Conservation (phyloP, 768 basidiomycete species). For the Pleurotus pulmonarius region DNA sequence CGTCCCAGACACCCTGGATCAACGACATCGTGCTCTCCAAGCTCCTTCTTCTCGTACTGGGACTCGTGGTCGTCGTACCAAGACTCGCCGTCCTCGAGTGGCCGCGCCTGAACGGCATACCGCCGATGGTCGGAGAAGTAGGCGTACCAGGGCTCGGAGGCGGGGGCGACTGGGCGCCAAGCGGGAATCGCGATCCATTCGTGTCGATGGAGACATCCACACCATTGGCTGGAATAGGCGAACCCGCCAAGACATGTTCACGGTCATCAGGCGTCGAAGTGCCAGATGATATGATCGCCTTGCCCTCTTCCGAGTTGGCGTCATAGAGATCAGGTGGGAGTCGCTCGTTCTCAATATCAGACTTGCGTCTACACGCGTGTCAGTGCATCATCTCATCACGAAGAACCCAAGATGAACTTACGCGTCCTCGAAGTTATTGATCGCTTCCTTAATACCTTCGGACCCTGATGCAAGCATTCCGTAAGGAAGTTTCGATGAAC, state of each 20-base stretch:
- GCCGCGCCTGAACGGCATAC: slow-evolving; percentile 60
- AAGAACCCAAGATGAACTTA: slow-evolving; percentile 39
- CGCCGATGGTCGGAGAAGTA: slow-evolving; percentile 32
- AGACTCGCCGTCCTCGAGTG: slow-evolving; percentile 78
- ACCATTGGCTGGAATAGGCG: slow-evolving; percentile 43
- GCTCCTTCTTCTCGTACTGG: slow-evolving; percentile 87
- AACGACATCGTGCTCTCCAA: slow-evolving; percentile 94
- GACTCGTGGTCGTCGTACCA: slow-evolving; percentile 94
- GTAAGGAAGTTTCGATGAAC: slow-evolving; percentile 73
- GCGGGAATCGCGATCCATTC: slow-evolving; percentile 17
- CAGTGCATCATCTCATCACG: too few species aligned
- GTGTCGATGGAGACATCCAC: slow-evolving; percentile 40
- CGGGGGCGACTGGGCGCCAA: slow-evolving; percentile 21
- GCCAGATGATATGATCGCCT: slow-evolving; percentile 51
- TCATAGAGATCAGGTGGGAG: slow-evolving; percentile 96
- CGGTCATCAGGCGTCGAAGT: slow-evolving; percentile 57
- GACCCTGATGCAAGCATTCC: slow-evolving; percentile 83
- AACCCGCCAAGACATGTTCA: slow-evolving; percentile 27
- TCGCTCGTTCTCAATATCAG: slow-evolving; percentile 98
- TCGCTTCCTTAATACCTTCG: slow-evolving; percentile 94
- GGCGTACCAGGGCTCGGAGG: slow-evolving; percentile 10
- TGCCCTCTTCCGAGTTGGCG: slow-evolving; percentile 67
- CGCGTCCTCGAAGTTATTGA: slow-evolving; percentile 94
- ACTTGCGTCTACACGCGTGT: slow-evolving; percentile 66
- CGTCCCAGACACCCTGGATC: slow-evolving; percentile 91